Conservation (phyloP, 108 stramenopile species). For the Halocafeteria seosinensis region DNA sequence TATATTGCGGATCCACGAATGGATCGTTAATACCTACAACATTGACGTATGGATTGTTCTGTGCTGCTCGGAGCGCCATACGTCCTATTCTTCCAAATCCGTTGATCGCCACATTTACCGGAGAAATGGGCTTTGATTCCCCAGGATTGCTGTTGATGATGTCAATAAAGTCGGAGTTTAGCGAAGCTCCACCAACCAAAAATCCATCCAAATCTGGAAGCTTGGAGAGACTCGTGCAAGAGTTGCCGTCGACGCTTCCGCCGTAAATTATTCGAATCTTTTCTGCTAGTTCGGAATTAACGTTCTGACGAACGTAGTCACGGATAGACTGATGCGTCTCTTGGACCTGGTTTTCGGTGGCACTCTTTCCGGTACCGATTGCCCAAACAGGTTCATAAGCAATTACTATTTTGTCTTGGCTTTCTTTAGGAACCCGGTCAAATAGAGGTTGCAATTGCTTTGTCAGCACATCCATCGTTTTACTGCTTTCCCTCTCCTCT, state of each 20-base stretch:
- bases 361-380: constrained; percentile 87
- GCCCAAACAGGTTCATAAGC: constrained; percentile 89
- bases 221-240: constrained; percentile 10
- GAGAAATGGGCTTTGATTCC: not conserved
- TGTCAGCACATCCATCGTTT: constrained; percentile 86
- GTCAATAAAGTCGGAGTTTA: constrained; percentile 37
- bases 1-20: constrained; percentile 13
- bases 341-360: constrained; percentile 86
- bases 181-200: constrained; percentile 35
- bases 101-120: constrained; percentile 74
- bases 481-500: constrained; percentile 78
- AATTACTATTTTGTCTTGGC: constrained; percentile 35
- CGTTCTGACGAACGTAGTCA: constrained; percentile 16
- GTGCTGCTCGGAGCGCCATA: constrained; percentile 78
- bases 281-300: constrained; percentile 14
- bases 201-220: constrained; percentile 28
- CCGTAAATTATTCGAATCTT: constrained; percentile 32
- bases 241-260: constrained; percentile 24
- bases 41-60: constrained; percentile 65
- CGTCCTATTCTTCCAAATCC: constrained; percentile 97
- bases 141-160: constrained; percentile 30
- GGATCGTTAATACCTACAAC: constrained; percentile 80
- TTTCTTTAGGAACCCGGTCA: constrained; percentile 55
- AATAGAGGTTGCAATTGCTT: constrained; percentile 89
- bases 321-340: constrained; percentile 37